A percentile compares a stretch with the other conserved stretches of the same genome.
phyloP scores from a whole-genome alignment of 1,284 basidiomycete genomes.

The Microbotryum intermedium region DNA sequence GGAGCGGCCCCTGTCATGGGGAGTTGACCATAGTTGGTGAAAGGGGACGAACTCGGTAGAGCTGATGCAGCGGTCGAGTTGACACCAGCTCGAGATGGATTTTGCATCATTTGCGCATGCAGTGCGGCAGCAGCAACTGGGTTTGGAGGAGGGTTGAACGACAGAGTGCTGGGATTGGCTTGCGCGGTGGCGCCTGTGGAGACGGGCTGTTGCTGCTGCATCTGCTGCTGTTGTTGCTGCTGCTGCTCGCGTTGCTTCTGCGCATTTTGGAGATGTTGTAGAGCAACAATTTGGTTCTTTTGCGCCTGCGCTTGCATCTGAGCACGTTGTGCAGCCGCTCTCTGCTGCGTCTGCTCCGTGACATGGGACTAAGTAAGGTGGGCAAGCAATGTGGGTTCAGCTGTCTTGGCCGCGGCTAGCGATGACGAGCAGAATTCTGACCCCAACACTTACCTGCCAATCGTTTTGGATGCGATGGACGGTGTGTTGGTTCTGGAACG shows the following conservation, averaged over 20 bases:
- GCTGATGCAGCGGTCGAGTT: slow-evolving; percentile 1
- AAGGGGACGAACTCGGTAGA: neutral
- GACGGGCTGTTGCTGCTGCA: slow-evolving; percentile 6
- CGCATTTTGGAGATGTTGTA: slow-evolving; percentile 1
- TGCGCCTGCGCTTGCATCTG: slow-evolving; percentile 10
- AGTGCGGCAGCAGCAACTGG: slow-evolving; percentile 10
- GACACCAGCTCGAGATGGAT: slow-evolving; percentile 4
- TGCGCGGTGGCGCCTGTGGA: neutral
- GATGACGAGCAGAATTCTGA: neutral
- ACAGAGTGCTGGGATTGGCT: neutral
- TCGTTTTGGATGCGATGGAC: slow-evolving; percentile 13
- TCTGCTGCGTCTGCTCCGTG: neutral
- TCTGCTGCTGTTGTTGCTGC: slow-evolving; percentile 4
- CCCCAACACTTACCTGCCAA: slow-evolving; percentile 5
- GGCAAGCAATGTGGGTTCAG: neutral
- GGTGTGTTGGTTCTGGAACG: slow-evolving; percentile 18
- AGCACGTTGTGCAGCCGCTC: slow-evolving; percentile 7
- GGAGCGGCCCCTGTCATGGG: neutral
- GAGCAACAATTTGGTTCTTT: neutral
- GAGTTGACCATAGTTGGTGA: neutral
- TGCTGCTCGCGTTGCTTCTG: slow-evolving; percentile 12
- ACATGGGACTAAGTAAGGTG: neutral
- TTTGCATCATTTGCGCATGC: slow-evolving; percentile 8
- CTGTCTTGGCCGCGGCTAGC: slow-evolving; percentile 8
- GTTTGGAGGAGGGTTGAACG: slow-evolving; percentile 3